Base-by-base conservation (phyloP, 495 filamentous ascomycete genomes). In the Viridothelium virens region DNA sequence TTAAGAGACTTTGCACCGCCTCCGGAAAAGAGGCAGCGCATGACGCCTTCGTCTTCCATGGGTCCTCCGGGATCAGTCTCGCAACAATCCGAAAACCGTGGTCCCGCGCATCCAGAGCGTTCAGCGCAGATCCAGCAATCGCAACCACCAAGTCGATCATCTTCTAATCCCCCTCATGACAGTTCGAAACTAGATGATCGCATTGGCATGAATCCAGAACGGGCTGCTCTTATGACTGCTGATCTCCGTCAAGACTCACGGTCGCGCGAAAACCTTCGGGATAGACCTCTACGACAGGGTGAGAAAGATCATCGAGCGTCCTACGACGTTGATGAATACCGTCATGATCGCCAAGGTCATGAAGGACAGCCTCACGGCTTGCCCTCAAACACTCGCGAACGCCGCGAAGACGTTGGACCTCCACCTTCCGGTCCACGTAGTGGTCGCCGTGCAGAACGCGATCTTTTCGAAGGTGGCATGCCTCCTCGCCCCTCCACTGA, bases 181-280 rank as follows among this genome's bases (percentile, higher is more conserved):
- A 9, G 25, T 33, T 14, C 67, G 33, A 67, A 66, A 56, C 41
- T 65, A 9, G 62, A 61, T 56, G 77, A 75, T 65, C 61, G 69
- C 25, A 7, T 65, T 16, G 65, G 76, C 31, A 76, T 86, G 48
- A 84, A 86, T 69, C 83, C 86, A 2, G 84, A 81, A 9, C 76
- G 85, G 63, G 84, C 81, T 41, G 82, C 84, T n/a, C 68, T 84
- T 10, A 83, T 86, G 10, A 47, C 4, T 34, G 39, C 9, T 6
- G 47, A 65, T 14, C 3, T 56, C 2, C 38, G 56, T 46, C 63
- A 53, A 59, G 53, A 59, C 53, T 36, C 53, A 56, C 63, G 63
- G 9, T 18, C 53, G 36, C 53, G 47, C 56, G 63, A 56, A 11
- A 37, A 25, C 69, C 71, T 56, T 66, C 70, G 62, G 18, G 50